Evolutionary conservation across 106 monocot species (phyloP), one percentile per base, ranked within the genome.

Genomic region (Ottelia alismoides): DNA sequence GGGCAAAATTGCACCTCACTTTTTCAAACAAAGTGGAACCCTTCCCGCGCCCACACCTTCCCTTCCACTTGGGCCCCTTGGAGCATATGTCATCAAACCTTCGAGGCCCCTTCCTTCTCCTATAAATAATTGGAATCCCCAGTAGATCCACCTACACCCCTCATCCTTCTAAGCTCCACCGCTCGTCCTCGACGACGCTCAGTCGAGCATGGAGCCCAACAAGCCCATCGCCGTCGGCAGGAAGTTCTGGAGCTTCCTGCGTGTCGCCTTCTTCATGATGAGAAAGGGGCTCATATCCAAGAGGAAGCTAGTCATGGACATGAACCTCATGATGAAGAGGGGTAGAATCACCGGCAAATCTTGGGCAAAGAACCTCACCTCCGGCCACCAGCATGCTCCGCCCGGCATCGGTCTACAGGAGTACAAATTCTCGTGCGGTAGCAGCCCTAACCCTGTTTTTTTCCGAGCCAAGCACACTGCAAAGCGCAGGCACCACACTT

Each of bases 371-470:
- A 30, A 22, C 31, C 30, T 51, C 14, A 2, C 21, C 12, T 25
- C 2, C 32, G 52, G 53, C 51, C 50, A 64, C 49, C 51, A 64
- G 4, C 14, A 32, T 20, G 12, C 20, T 17, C 3, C 20, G 20
- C 28, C 1, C 2, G 30, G 49, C 29, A 20, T 48, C 45, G 46
- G 27, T 16, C 16, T 46, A 26, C 46, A 24, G 25, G 62, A 62
- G 28, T 64, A 64, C 31, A 52, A 64, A 49, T 64, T 64, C 64
- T 64, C 64, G 1, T 62, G 62, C 62, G 50, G 62, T 49, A 62
- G 28, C 49, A 62, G 49, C 49, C 62, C 62, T 7, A 62, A 50
- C 24, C 58, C 58, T 44, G 44, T 21, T 45, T 58, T 58, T 45
- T 30, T 30, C 23, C 24, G 16, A 43, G 40, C 40, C 40, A 16